Base-by-base conservation (phyloP, 1,284 basidiomycete species). In the Trichosporon asahii region DNA sequence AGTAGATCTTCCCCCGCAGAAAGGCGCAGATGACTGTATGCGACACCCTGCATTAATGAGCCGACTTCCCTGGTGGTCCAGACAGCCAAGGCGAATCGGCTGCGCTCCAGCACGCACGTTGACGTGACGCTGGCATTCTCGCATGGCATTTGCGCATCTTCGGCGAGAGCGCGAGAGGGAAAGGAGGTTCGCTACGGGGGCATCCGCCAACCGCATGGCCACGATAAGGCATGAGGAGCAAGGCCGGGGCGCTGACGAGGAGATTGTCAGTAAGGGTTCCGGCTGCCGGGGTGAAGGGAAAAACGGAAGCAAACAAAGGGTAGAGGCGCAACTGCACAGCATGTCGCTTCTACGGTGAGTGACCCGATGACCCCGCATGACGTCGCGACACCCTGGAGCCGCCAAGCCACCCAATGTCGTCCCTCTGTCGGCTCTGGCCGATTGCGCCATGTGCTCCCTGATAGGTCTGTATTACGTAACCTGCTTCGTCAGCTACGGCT, bases 171-270 rank as follows among this genome's bases (percentile, higher is more conserved):
- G n/a, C n/a, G n/a, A n/a, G n/a, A n/a, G 31, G 31, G 6, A 33
- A 44, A n/a, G 6, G 40, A 44, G 18, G 18, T 12, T 44, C 40
- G 40, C 11, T 18, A 60, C 27, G 27, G 15, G 27, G 55, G 8
- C n/a, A 18, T 4, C 55, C 55, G 5, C 27, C 25, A 27, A 31
- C 55, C 55, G 55, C 55, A 60, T 60, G 27, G 55, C 4, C 8
- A 31, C 55, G 55, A 60, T 21, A 31, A 27, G 55, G n/a, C 55
- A 60, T 31, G 55, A 55, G 49, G 49, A 55, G 49, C 49, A 55
- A 55, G 49, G 49, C 49, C 49, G 25, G 49, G 21, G 49, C 49
- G 23, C 5, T 12, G 49, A n/a, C 27, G 55, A 60, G 55, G 27
- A 29, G 3, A 1, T 2, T 25, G 4, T 3, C 27, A 11, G 27